Percentiles rank a stretch among this genome's conserved stretches.
phyloP scores from a whole-genome alignment of 345 rosid genomes.

The Euphorbia pulcherrima region DNA sequence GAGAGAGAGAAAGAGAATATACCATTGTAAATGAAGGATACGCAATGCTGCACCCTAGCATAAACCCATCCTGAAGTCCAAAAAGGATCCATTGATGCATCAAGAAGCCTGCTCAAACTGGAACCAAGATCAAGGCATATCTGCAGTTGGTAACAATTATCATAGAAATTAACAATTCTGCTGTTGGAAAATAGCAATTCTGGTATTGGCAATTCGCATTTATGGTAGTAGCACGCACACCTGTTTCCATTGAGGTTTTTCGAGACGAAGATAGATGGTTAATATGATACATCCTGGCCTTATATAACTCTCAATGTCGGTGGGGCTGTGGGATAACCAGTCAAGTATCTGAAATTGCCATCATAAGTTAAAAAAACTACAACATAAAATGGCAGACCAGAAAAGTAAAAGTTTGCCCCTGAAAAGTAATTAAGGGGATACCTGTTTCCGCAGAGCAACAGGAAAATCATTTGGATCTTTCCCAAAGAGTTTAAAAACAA shows the following conservation, averaged over 20 bases:
- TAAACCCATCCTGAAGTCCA: conserved; percentile 92
- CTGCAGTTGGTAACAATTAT: conserved; percentile 33
- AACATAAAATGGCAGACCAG: conserved; percentile 6
- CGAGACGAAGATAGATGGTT: conserved; percentile 77
- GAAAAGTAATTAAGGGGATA: conserved; percentile 23
- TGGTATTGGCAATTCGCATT: background rate
- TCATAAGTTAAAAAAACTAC: conserved; percentile 9
- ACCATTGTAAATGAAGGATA: conserved; percentile 78
- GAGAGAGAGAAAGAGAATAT: conserved; percentile 21
- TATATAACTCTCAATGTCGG: conserved; percentile 97
- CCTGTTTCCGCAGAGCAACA: conserved; percentile 74
- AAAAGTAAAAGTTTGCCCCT: conserved; percentile 6
- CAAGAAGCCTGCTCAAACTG: conserved; percentile 71
- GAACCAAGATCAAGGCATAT: conserved; percentile 59
- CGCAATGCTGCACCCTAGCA: conserved; percentile 60
- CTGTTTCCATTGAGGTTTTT: conserved; percentile 83
- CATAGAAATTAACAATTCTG: conserved; percentile 6
- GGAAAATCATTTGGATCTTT: conserved; percentile 93
- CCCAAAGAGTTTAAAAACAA: conserved; percentile 89
- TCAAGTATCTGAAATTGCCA: conserved; percentile 70
- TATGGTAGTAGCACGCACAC: conserved; percentile 39
- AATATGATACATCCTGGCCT: conserved; percentile 92
- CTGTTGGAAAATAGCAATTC: background rate
- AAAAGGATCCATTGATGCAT: conserved; percentile 56
- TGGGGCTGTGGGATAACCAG: conserved; percentile 91